These are phyloP conservation scores for Neonectria coccinea DNA, from an alignment of 2,329 filamentous ascomycete species.

Conservation along the genomic window DNA sequence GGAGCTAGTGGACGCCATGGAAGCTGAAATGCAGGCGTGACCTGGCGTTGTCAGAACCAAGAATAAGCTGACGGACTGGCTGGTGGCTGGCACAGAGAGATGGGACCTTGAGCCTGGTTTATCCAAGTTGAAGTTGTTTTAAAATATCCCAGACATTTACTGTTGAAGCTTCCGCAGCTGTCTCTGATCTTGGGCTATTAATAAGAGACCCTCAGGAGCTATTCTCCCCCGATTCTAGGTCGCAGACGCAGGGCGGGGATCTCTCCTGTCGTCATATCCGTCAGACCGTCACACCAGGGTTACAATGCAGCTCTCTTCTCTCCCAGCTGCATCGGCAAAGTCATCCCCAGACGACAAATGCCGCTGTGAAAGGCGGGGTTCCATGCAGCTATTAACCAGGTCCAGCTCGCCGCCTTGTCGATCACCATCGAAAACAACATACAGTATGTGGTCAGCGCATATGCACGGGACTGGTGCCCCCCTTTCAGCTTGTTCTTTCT, in stretches of 20 bases:
- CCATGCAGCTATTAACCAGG: not conserved
- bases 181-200: not conserved
- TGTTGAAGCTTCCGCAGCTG: not conserved
- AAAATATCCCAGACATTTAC: not conserved
- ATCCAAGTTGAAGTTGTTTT: not conserved
- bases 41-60: not conserved
- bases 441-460: not conserved
- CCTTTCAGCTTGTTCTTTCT: not conserved
- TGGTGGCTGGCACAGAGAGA: too few relatives aligned
- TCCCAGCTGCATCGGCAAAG: not conserved
- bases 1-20: constrained; percentile 4
- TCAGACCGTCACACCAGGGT: not conserved
- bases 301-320: not conserved
- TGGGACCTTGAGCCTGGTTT: not conserved
- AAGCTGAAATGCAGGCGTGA: constrained; percentile 12
- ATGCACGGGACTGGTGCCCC: not conserved
- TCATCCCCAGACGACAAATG: not conserved
- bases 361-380: not conserved
- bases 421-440: not conserved
- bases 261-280: not conserved
- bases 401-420: not conserved
- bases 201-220: not conserved
- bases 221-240: too few relatives aligned
- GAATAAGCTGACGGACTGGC: not conserved
- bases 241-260: not conserved